phyloP scores from a whole-genome alignment of 2,329 filamentous ascomycete genomes.

The Hypoxylon sp. region DNA sequence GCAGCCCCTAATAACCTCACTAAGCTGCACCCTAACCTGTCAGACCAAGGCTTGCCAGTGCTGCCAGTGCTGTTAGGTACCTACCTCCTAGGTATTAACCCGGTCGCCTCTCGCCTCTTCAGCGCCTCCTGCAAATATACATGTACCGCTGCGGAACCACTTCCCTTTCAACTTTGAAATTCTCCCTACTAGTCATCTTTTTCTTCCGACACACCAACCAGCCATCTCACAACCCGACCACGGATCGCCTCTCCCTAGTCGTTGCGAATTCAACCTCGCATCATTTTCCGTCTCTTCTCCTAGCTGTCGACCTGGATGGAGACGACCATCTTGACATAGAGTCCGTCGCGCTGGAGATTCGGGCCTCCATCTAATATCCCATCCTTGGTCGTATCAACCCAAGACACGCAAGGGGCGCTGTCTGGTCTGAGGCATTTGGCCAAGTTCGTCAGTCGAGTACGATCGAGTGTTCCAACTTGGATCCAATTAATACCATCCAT shows the following conservation, averaged over 20 bases:
- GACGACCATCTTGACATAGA: conserved; percentile 46
- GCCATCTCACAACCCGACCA: conserved; percentile 44
- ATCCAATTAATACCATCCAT: conserved; percentile 40
- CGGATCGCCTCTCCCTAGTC: conserved; percentile 33
- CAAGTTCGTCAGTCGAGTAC: conserved; percentile 45
- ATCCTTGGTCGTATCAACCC: conserved; percentile 29
- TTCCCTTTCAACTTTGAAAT: conserved; percentile 33
- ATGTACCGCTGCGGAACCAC: conserved; percentile 36
- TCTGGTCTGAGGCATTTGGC: conserved; percentile 50
- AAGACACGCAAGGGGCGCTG: conserved; percentile 33
- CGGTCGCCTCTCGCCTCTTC: conserved; percentile 37
- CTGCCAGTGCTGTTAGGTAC: not conserved
- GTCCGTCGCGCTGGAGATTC: conserved; percentile 51
- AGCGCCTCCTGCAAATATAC: conserved; percentile 20
- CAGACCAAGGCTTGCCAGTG: not conserved
- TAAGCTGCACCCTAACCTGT: not conserved
- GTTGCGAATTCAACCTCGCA: conserved; percentile 29
- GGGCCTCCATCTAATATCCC: conserved; percentile 46
- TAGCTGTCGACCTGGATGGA: conserved; percentile 47
- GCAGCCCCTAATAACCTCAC: conserved; percentile 12
- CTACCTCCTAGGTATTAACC: conserved; percentile 8
- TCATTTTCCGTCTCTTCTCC: conserved; percentile 36
- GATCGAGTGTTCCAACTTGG: conserved; percentile 40
- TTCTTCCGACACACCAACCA: conserved; percentile 43
- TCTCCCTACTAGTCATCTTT: conserved; percentile 37